Evolutionary conservation across 306 rosid genomes (phyloP).

Genomic region (Prunus armeniaca): DNA sequence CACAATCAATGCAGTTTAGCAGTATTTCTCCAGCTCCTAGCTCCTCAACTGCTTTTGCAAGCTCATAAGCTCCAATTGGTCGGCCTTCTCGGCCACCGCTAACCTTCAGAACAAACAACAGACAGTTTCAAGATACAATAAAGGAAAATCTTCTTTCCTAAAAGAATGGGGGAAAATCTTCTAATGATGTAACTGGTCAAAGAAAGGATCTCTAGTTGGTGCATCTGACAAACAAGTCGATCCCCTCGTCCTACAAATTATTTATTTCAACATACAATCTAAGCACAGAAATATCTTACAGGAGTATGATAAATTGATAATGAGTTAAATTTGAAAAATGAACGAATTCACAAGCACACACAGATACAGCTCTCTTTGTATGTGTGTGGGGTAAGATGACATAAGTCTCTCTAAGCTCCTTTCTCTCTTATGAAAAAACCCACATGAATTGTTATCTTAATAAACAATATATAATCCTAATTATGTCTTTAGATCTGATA

Average conservation of each 20-base stretch:
- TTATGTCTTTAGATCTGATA: neutral
- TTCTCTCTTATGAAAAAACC: neutral
- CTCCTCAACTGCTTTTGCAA: constrained; percentile 90
- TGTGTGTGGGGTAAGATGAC: neutral
- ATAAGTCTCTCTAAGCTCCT: neutral
- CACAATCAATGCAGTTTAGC: constrained; percentile 93
- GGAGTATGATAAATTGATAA: neutral
- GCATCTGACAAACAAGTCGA: neutral
- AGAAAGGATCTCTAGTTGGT: constrained; percentile 10
- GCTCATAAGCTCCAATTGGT: constrained; percentile 95
- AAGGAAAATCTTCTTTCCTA: neutral
- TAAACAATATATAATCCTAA: neutral
- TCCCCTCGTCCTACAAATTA: neutral
- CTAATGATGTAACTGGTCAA: neutral
- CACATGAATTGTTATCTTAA: neutral
- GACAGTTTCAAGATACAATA: neutral
- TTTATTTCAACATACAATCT: neutral
- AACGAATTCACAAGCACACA: neutral
- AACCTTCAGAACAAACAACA: constrained; percentile 46
- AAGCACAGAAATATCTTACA: neutral
- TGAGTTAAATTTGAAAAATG: neutral
- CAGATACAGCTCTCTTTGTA: neutral
- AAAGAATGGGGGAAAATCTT: too few species aligned
- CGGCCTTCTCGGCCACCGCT: constrained; percentile 93
- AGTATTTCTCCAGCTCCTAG: constrained; percentile 99